These are phyloP conservation scores for Porogramme epimiltina DNA, from an alignment of 1,284 basidiomycete genomes.

Conservation along the genomic window DNA sequence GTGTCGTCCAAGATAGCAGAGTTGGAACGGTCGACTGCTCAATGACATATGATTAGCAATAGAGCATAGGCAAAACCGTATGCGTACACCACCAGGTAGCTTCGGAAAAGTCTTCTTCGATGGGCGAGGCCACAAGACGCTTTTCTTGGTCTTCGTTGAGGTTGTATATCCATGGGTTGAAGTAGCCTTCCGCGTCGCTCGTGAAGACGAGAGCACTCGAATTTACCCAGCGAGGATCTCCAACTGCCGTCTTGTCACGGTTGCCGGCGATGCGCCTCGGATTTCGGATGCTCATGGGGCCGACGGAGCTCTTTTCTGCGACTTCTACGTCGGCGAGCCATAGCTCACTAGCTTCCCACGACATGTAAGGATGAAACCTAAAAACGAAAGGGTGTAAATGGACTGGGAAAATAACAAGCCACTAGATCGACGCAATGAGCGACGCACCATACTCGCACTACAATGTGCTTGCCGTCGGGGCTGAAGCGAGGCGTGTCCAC, in stretches of 20 bases:
- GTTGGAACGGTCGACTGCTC: too few species aligned
- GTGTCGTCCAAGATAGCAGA: too few species aligned
- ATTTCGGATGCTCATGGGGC: too few species aligned
- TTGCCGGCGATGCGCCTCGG: constrained; percentile 9
- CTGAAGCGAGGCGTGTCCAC: too few species aligned
- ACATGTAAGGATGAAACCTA: constrained; percentile 68
- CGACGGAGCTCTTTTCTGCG: constrained; percentile 21
- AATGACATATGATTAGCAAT: too few species aligned
- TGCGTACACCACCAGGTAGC: constrained; percentile 57
- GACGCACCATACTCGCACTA: too few species aligned
- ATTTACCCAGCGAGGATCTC: constrained; percentile 57
- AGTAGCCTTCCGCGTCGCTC: constrained; percentile 60
- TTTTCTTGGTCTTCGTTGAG: constrained; percentile 30
- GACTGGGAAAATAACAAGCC: too few species aligned
- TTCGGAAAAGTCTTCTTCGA: constrained; percentile 54
- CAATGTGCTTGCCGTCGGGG: too few species aligned
- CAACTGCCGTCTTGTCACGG: constrained; percentile 42
- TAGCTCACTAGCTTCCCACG: constrained; percentile 68
- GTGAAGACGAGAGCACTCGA: constrained; percentile 60
- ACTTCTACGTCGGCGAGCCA: constrained; percentile 45
- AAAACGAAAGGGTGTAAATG: too few species aligned
- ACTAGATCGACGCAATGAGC: too few species aligned
- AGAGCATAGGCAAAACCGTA: too few species aligned
- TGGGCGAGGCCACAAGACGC: constrained; percentile 43
- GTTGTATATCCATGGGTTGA: constrained; percentile 61